Evolutionary conservation across 305 asterid species (phyloP).

Genomic region (Fraxinus paxiana): DNA sequence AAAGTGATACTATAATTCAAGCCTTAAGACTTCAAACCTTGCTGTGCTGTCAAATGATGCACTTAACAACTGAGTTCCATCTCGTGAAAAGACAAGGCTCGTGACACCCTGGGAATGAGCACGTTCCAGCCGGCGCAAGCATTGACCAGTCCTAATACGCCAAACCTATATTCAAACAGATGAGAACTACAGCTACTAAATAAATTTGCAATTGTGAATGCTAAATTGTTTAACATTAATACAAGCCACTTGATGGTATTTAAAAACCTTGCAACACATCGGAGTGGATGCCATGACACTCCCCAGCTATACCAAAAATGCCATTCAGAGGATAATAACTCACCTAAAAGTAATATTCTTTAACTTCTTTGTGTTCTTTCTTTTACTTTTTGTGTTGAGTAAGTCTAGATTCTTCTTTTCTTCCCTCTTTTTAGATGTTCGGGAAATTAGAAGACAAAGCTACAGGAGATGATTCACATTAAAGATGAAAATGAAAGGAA

Average conservation of each 20-base stretch:
- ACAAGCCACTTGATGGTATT: not conserved
- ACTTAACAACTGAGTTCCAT: constrained; percentile 86
- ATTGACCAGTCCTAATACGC: constrained; percentile 97
- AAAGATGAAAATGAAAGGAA: constrained; percentile 7
- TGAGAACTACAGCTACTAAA: not conserved
- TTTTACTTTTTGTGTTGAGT: not conserved
- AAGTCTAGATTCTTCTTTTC: not conserved
- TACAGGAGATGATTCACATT: not conserved
- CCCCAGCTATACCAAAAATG: not conserved
- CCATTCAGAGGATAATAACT: not conserved
- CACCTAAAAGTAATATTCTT: not conserved
- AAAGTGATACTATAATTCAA: not conserved
- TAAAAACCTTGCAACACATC: not conserved
- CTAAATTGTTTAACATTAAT: not conserved
- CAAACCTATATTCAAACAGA: constrained; percentile 55
- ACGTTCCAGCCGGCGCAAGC: constrained; percentile 93
- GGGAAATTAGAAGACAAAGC: not conserved
- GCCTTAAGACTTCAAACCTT: constrained; percentile 42
- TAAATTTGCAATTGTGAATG: not conserved
- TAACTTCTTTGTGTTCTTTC: not conserved
- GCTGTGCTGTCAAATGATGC: constrained; percentile 96
- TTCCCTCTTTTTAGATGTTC: not conserved
- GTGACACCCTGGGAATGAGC: constrained; percentile 98
- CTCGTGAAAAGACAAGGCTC: constrained; percentile 86
- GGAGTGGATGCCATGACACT: not conserved